Evolutionary conservation across 1,284 basidiomycete species (phyloP).

Genomic region (Boletus sp.): DNA sequence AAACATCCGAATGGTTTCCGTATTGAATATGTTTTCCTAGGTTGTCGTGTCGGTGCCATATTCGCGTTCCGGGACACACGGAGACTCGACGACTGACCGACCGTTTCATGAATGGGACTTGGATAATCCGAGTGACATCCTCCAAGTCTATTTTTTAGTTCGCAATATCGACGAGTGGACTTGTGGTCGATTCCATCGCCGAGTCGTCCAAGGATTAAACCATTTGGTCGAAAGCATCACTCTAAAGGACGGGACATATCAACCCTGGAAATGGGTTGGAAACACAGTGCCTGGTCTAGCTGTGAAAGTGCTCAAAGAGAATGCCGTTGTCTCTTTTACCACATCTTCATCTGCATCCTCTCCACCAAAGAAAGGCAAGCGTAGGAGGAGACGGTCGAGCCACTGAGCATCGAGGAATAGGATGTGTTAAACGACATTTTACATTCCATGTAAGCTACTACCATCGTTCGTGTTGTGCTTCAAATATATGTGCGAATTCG

Average conservation of each 20-base stretch:
- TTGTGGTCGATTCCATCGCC: constrained; percentile 38
- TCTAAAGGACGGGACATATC: constrained; percentile 32
- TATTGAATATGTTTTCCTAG: constrained; percentile 28
- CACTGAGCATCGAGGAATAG: constrained; percentile 11
- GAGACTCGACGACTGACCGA: constrained; percentile 15
- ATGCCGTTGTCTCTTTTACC: constrained; percentile 28
- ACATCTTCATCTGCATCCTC: constrained; percentile 26
- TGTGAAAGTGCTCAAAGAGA: constrained; percentile 34
- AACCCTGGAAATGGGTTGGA: constrained; percentile 47
- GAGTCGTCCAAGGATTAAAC: constrained; percentile 39
- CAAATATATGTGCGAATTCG: constrained; percentile 6
- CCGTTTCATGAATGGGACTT: constrained; percentile 50
- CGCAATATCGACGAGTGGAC: constrained; percentile 55
- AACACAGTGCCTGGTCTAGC: constrained; percentile 26
- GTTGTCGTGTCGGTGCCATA: constrained; percentile 50
- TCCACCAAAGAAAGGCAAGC: constrained; percentile 30
- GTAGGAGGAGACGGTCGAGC: constrained; percentile 30
- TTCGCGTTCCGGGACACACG: constrained; percentile 24
- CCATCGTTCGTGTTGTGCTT: constrained; percentile 8
- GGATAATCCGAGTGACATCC: constrained; percentile 41
- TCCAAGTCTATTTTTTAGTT: constrained; percentile 50
- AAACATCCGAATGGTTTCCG: background rate
- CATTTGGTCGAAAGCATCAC: constrained; percentile 35
- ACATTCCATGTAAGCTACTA: constrained; percentile 1
- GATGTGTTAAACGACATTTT: background rate